A percentile compares a stretch with the other conserved stretches of the same genome.
phyloP scores from a whole-genome alignment of 2,329 filamentous ascomycete species.

The Alternaria infectoria region DNA sequence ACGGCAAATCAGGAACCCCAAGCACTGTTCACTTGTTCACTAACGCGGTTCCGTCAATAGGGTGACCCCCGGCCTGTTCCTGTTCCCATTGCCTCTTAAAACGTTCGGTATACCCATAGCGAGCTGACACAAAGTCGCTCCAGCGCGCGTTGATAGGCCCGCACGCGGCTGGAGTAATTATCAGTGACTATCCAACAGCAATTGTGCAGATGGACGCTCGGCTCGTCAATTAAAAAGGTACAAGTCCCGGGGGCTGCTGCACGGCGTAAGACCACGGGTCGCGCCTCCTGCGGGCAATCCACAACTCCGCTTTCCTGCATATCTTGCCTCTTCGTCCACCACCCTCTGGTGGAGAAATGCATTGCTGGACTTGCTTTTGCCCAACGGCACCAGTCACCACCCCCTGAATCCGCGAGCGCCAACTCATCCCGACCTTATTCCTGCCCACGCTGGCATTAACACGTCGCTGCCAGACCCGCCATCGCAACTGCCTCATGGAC shows the following conservation, averaged over 20 bases:
- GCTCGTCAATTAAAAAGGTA: not conserved
- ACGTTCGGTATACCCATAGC: not conserved
- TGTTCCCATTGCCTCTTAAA: not conserved
- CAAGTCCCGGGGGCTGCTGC: not conserved
- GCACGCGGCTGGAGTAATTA: not conserved
- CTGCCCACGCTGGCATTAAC: not conserved
- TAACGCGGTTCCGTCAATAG: not conserved
- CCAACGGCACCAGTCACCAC: too few relatives aligned
- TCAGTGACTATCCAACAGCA: not conserved
- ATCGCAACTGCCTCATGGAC: not conserved
- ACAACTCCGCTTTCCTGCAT: slow-evolving; percentile 10
- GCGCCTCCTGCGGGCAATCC: slow-evolving; percentile 4
- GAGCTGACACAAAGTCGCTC: not conserved
- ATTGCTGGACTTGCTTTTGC: too few relatives aligned
- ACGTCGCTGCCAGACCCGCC: not conserved
- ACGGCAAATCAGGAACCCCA: slow-evolving; percentile 1
- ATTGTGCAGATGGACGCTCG: not conserved
- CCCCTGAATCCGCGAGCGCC: not conserved
- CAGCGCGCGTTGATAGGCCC: not conserved
- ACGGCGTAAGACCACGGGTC: slow-evolving; percentile 6
- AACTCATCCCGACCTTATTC: not conserved
- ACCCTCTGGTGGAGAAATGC: not conserved
- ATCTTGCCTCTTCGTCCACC: not conserved
- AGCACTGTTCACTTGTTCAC: slow-evolving; percentile 15
- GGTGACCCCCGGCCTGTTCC: not conserved